These are phyloP conservation scores for Licmophora abbreviata DNA, from an alignment of 108 stramenopile species.

Conservation along the genomic window DNA sequence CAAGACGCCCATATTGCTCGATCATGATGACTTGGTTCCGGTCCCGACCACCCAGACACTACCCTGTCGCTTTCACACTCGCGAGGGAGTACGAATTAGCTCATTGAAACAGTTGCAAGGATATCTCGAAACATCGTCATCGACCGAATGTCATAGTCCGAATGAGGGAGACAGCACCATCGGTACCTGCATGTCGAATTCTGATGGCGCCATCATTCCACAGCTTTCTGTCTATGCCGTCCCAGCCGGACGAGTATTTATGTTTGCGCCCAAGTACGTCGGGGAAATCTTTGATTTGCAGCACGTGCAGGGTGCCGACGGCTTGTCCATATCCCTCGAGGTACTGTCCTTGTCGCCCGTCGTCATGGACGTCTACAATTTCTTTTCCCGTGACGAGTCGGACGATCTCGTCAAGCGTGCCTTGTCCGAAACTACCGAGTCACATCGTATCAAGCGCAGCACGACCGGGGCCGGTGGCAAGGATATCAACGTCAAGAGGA, in stretches of 20 bases:
- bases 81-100: conserved; percentile 69
- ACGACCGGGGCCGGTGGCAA: conserved; percentile 64
- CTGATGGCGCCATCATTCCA: too few species aligned
- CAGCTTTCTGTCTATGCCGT: conserved; percentile 75
- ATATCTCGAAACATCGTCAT: conserved; percentile 16
- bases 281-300: conserved; percentile 78
- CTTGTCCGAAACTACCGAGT: conserved; percentile 51
- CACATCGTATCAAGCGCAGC: conserved; percentile 67
- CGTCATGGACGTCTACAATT: conserved; percentile 84
- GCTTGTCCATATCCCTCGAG: conserved; percentile 52
- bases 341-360: conserved; percentile 56
- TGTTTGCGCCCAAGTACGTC: conserved; percentile 76
- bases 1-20: conserved; percentile 56
- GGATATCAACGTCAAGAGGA: conserved; percentile 50
- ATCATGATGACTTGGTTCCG: conserved; percentile 52
- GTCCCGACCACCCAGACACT: conserved; percentile 17
- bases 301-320: conserved; percentile 45
- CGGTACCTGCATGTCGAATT: not conserved
- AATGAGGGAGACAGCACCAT: not conserved
- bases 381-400: conserved; percentile 60
- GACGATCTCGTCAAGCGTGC: conserved; percentile 57
- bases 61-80: conserved; percentile 74
- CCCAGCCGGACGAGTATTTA: conserved; percentile 75
- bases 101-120: conserved; percentile 27
- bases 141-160: not conserved